These are phyloP conservation scores for Albophoma yamanashiensis DNA, from an alignment of 2,329 filamentous ascomycete genomes.

Conservation along the genomic window DNA sequence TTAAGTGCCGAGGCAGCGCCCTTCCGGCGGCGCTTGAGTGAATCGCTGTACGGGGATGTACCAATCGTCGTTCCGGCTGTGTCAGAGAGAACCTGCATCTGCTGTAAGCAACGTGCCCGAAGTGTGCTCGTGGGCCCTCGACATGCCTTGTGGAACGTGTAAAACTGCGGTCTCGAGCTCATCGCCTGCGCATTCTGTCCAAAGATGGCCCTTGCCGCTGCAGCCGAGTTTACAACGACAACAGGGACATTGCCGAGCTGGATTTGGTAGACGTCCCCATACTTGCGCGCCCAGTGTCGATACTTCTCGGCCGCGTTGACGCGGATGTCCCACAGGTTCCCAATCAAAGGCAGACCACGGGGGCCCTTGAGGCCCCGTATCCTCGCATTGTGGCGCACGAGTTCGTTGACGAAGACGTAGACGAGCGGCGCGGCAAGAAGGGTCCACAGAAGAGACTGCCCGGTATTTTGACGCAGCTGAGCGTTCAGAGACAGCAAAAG, in stretches of 20 bases:
- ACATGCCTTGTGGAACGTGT: constrained; percentile 46
- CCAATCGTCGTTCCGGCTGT: constrained; percentile 59
- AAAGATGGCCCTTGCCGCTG: constrained; percentile 38
- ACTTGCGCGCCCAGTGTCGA: constrained; percentile 38
- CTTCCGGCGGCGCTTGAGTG: constrained; percentile 52
- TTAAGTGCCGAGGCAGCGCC: constrained; percentile 56
- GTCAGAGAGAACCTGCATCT: constrained; percentile 44
- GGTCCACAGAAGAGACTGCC: constrained; percentile 10
- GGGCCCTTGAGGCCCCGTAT: constrained; percentile 37
- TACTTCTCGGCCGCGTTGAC: constrained; percentile 46
- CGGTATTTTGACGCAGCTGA: constrained; percentile 10
- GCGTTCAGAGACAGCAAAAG: constrained; percentile 10
- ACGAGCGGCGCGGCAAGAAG: constrained; percentile 22
- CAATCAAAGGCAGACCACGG: constrained; percentile 39
- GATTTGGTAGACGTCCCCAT: constrained; percentile 43
- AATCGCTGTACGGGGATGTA: constrained; percentile 56
- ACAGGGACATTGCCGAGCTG: constrained; percentile 46
- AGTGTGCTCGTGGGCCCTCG: not conserved
- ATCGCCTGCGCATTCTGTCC: constrained; percentile 41
- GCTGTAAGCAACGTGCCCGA: not conserved
- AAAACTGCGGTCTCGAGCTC: constrained; percentile 45
- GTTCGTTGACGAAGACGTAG: constrained; percentile 38
- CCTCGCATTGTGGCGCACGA: constrained; percentile 31
- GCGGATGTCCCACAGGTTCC: constrained; percentile 43
- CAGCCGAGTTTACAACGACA: constrained; percentile 44